Evolutionary conservation across 306 rosid species (phyloP).

Genomic region (Rosa persica): DNA sequence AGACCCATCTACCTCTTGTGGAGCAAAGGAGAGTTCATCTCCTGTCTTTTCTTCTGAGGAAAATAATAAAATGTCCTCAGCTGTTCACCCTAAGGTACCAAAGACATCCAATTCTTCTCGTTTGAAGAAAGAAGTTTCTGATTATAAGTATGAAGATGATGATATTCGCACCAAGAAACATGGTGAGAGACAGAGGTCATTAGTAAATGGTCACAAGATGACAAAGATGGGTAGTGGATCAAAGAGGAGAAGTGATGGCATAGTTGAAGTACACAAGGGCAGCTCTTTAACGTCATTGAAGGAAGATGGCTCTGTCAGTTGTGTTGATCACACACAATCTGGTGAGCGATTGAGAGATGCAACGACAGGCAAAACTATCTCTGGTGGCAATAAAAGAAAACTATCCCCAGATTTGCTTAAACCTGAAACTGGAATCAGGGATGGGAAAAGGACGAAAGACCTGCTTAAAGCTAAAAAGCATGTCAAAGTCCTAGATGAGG

Average conservation of each 20-base stretch:
- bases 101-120: conserved; percentile 30
- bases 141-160: conserved; percentile 26
- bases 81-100: conserved; percentile 31
- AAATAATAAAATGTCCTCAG: conserved; percentile 36
- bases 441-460: conserved; percentile 51
- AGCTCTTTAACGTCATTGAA: conserved; percentile 39
- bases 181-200: conserved; percentile 41
- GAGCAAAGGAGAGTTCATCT: conserved; percentile 49
- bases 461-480: conserved; percentile 33
- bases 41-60: conserved; percentile 46
- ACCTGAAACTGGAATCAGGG: conserved; percentile 39
- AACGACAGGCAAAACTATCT: conserved; percentile 40
- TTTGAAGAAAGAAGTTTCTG: conserved; percentile 27
- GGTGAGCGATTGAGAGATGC: conserved; percentile 47
- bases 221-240: conserved; percentile 49
- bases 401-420: conserved; percentile 38
- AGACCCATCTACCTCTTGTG: conserved; percentile 37
- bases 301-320: conserved; percentile 36
- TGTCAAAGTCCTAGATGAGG: conserved; percentile 39
- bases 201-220: conserved; percentile 51
- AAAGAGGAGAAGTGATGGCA: conserved; percentile 48
- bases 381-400: conserved; percentile 37
- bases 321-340: conserved; percentile 40
- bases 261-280: conserved; percentile 41
- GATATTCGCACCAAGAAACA: conserved; percentile 38